Base-by-base conservation (phyloP, 176 grass and related monocot species). In the Juncus inflexus region DNA sequence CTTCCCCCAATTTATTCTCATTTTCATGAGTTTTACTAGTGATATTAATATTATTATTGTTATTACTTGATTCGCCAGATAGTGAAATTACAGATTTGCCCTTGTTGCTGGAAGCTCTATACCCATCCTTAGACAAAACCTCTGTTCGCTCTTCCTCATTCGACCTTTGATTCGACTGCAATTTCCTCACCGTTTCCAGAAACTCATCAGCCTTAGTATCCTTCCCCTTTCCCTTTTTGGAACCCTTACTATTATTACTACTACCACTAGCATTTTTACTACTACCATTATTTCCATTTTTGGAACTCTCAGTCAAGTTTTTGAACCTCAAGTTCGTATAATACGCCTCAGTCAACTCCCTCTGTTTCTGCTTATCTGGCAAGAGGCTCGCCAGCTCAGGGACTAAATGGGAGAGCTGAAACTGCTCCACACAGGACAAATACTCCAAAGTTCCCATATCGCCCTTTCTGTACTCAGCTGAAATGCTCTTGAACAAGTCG, bases 371-470 rank as follows among this genome's bases (percentile, higher is more conserved):
- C 42, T 66, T 53, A 81, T 99, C 88, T 63, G 88, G 94, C 69
- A 86, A 87, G 9, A 92, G 76, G 40, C 72, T 68, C 58, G 88
- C 88, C 82, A 99, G 83, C 79, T 99, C 94, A 74, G 77, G 80
- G 77, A 92, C 76, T 77, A 99, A 81, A 63, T 91, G 80, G 3
- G 75, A 84, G 3, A 99, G 80, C 64, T 83, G 85, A 86, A 92
- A 99, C 53, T 99, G 94, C 72, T 99, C 88, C 0, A 92, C 88
- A 73, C 86, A 99, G 15, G 85, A 86, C 66, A 99, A 80, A 76
- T 99, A 99, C 68, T 99, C 94, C 61, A 37, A 71, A 42, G 85
- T 76, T 64, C 70, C 64, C 37, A 99, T 99, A 39, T 75, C 51
- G 10, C 85, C 80, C 84, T 84, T 79, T 63, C 78, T 79, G 72